Evolutionary conservation across 2,329 filamentous ascomycete genomes (phyloP), one percentile per base, ranked within the genome.

Genomic region (Elsinoe arachidis): DNA sequence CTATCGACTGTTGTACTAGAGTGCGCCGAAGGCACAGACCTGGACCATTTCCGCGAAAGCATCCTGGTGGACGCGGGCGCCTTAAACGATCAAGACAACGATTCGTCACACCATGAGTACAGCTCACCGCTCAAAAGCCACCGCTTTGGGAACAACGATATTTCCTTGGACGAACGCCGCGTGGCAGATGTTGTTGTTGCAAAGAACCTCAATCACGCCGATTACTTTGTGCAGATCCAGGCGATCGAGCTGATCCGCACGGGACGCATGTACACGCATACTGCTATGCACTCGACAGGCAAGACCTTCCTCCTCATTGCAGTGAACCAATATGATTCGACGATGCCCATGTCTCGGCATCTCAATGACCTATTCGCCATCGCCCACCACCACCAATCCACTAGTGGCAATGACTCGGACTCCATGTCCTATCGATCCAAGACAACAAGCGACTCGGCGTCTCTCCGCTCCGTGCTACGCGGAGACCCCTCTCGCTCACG

Each of bases 121-220:
- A 67, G 43, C 19, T 51, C 56, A 37, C 12, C 35, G 60, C 65
- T 39, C 63, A 33, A 37, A 34, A 55, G 35, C 52, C 67, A 35
- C 60, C 61, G 34, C 59, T 59, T 34, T 58, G 26, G 19, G 21
- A 15, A 2, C 1, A 19, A n/a, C 6, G 38, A 58, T 6, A 37
- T 54, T 26, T 46, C 49, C 10, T 69, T 75, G 58, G 78, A 81
- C 59, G 73, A 73, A 57, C 74, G 73, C 51, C 77, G 77, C 55
- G 87, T 95, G 62, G 87, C 90, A 61, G 90, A 95, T 71, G 78
- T 96, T 10, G 78, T 97, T 19, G 80, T 99, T 55, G 88, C 88
- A 1, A 87, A 84, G 63, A 83, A 95, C 67, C 81, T 97, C 55
- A 84, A 96, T 68, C 74, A 76, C 54, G 87, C 89, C 0, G 80